Percentiles rank a stretch among this genome's conserved stretches.
Evolutionary conservation across 1,284 basidiomycete species (phyloP).

Genomic region (Sanguinoderma infundibulare): DNA sequence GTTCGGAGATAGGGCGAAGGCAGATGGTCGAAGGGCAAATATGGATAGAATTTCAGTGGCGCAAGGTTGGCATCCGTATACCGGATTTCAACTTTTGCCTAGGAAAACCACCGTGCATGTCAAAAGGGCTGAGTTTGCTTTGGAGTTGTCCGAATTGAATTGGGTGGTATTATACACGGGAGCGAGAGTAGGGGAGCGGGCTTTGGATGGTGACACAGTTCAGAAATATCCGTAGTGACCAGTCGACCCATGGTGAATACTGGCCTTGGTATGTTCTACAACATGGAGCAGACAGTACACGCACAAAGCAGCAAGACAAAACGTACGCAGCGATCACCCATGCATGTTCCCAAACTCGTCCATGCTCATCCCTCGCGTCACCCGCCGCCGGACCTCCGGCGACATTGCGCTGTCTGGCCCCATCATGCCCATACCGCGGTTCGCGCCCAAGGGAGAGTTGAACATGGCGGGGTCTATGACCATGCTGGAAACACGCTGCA

Average conservation of each 20-base stretch:
- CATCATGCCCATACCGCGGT: conserved; percentile 24
- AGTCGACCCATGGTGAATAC: not conserved
- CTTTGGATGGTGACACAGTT: not conserved
- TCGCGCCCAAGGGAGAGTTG: conserved; percentile 33
- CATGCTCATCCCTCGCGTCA: conserved; percentile 31
- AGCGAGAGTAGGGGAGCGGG: not conserved
- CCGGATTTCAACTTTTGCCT: too few relatives aligned
- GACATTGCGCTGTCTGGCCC: conserved; percentile 23
- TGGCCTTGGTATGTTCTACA: not conserved
- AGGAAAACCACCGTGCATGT: too few relatives aligned
- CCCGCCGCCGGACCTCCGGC: conserved; percentile 28
- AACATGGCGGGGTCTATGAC: conserved; percentile 33
- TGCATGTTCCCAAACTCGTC: conserved; percentile 32
- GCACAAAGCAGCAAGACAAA: not conserved
- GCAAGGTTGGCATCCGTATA: too few relatives aligned
- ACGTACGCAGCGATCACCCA: conserved; percentile 11
- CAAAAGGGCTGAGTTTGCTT: too few relatives aligned
- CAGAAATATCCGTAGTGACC: too few relatives aligned
- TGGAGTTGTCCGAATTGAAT: too few relatives aligned
- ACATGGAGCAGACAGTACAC: not conserved
- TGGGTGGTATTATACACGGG: too few relatives aligned
- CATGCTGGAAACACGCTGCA: conserved; percentile 32
- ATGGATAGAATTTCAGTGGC: too few relatives aligned
- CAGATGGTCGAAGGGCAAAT: too few relatives aligned
- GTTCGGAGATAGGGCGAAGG: too few relatives aligned